A percentile compares a stretch with the other conserved stretches of the same genome.
These are phyloP conservation scores for Neurospora discreta DNA, from an alignment of 495 filamentous ascomycete species.

Conservation along the genomic window DNA sequence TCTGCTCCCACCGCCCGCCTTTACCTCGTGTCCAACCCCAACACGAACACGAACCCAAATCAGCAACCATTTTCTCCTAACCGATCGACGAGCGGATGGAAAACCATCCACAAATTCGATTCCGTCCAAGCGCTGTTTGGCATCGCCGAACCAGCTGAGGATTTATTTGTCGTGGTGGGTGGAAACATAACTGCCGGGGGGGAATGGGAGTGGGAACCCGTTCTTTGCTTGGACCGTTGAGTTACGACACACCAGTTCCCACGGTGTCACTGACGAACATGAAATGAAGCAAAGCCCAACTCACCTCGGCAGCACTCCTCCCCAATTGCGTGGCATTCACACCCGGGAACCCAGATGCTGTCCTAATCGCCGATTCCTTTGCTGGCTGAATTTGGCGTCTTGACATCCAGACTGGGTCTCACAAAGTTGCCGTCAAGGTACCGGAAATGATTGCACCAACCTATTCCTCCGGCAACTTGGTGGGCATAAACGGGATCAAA, in stretches of 20 bases:
- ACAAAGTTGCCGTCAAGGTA: not conserved
- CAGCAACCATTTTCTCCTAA: no score
- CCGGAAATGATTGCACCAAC: not conserved
- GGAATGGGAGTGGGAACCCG: no score
- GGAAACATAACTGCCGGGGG: not conserved
- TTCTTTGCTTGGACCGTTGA: not conserved
- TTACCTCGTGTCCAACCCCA: not conserved
- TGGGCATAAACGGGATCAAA: slow-evolving; percentile 1
- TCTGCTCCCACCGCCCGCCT: slow-evolving; percentile 10
- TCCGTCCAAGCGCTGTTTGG: not conserved
- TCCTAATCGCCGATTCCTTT: not conserved
- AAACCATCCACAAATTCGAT: not conserved
- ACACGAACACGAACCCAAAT: not conserved
- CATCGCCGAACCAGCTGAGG: not conserved
- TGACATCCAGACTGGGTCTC: not conserved
- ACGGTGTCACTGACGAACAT: no score
- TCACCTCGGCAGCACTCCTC: not conserved
- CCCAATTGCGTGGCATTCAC: not conserved
- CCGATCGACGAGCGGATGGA: no score
- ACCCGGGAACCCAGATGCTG: not conserved
- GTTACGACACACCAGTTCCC: not conserved
- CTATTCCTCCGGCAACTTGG: not conserved
- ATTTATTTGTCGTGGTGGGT: not conserved
- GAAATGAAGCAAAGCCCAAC: not conserved
- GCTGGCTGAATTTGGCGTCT: not conserved